Percentiles rank a stretch among this genome's conserved stretches.
phyloP scores from a whole-genome alignment of 306 rosid species.

The Dalbergia oliveri region DNA sequence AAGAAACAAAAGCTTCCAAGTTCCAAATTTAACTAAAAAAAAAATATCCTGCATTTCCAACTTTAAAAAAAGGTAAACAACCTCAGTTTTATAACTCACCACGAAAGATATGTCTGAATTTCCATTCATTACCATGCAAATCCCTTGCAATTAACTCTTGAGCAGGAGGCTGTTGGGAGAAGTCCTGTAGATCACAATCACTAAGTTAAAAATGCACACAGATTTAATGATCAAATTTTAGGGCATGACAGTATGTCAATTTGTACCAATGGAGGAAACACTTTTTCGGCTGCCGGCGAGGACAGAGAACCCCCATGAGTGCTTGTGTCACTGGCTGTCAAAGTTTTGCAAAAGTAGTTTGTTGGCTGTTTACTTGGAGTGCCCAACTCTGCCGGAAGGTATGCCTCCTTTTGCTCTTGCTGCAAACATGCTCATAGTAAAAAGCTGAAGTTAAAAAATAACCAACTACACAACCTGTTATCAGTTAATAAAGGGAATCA shows the following conservation, averaged over 20 bases:
- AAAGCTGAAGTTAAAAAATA: slow-evolving; percentile 35
- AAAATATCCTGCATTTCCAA: neutral
- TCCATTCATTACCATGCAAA: slow-evolving; percentile 64
- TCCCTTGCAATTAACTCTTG: slow-evolving; percentile 65
- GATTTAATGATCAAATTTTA: neutral
- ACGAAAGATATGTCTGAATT: slow-evolving; percentile 63
- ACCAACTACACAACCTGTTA: neutral
- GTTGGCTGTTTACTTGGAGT: slow-evolving; percentile 65
- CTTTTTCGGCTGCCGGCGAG: slow-evolving; percentile 81
- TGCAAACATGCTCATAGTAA: slow-evolving; percentile 40
- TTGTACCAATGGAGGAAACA: slow-evolving; percentile 81
- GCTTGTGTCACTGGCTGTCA: slow-evolving; percentile 98
- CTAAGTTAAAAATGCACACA: slow-evolving; percentile 3
- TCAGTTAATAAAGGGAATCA: slow-evolving; percentile 45
- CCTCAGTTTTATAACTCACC: slow-evolving; percentile 53
- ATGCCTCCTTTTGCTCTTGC: slow-evolving; percentile 65
- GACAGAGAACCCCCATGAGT: slow-evolving; percentile 79
- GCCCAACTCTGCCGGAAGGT: slow-evolving; percentile 61
- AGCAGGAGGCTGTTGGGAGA: slow-evolving; percentile 59
- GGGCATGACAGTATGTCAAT: slow-evolving; percentile 12
- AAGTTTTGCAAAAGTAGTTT: slow-evolving; percentile 90
- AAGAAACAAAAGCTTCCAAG: slow-evolving; percentile 20
- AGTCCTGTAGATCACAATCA: slow-evolving; percentile 53
- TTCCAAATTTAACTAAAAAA: neutral
- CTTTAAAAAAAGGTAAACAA: neutral